A percentile compares a stretch with the other conserved stretches of the same genome.
Conservation (phyloP, 2,329 filamentous ascomycete genomes). For the Sporothrix brunneoviolacea region DNA sequence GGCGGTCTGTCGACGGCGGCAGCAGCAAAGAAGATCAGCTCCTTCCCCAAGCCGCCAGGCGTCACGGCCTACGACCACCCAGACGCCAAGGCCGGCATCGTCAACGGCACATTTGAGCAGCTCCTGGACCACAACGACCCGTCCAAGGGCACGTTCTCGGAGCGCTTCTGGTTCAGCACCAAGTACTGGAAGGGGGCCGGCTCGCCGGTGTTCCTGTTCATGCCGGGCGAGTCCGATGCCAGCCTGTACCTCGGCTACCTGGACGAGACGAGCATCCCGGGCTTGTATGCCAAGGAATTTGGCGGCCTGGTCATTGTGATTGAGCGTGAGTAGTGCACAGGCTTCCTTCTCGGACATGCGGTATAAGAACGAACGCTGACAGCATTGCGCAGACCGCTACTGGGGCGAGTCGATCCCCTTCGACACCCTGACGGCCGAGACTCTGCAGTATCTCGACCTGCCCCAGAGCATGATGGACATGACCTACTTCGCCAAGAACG, state of each 20-base stretch:
- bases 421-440: slow-evolving; percentile 28
- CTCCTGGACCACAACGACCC: slow-evolving; percentile 35
- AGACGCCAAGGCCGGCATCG: neutral
- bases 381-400: slow-evolving; percentile 29
- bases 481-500: slow-evolving; percentile 36
- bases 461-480: slow-evolving; percentile 35
- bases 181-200: slow-evolving; percentile 33
- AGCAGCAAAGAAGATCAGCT: neutral
- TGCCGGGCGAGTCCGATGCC: slow-evolving; percentile 28
- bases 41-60: slow-evolving; percentile 4
- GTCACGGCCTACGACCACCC: slow-evolving; percentile 2
- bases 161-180: slow-evolving; percentile 35
- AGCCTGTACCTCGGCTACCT: slow-evolving; percentile 22
- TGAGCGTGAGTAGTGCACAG: slow-evolving; percentile 24
- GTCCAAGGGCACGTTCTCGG: slow-evolving; percentile 33
- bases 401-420: slow-evolving; percentile 35
- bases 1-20: neutral
- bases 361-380: no score
- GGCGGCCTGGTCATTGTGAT: slow-evolving; percentile 33
- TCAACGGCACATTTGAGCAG: slow-evolving; percentile 30
- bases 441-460: slow-evolving; percentile 34
- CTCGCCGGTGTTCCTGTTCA: slow-evolving; percentile 34
- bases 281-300: slow-evolving; percentile 31
- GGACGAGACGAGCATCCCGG: slow-evolving; percentile 28
- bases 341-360: no score